phyloP scores from a whole-genome alignment of 768 basidiomycete genomes.

The Panaeolus cyanescens region DNA sequence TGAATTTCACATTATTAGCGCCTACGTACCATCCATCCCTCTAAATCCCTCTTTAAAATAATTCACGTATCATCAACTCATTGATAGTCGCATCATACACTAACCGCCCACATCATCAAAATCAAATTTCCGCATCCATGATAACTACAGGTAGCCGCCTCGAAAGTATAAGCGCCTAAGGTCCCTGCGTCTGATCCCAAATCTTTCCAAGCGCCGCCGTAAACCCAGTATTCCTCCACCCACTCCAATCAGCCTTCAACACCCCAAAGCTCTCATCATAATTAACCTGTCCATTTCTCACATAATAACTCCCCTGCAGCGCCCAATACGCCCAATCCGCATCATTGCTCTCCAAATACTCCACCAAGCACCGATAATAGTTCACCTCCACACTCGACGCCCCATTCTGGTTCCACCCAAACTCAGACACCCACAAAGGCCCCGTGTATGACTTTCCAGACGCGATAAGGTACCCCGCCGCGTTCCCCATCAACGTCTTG shows the following conservation, averaged over 20 bases:
- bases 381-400: conserved; percentile 8
- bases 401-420: conserved; percentile 13
- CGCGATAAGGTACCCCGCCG: conserved; percentile 13
- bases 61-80: no score
- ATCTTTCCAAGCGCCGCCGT: conserved; percentile 4
- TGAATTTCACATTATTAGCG: no score
- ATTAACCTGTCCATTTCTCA: conserved; percentile 13
- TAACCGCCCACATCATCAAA: no score
- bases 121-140: no score
- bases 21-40: no score
- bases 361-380: conserved; percentile 13
- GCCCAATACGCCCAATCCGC: conserved; percentile 22
- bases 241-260: conserved; percentile 18
- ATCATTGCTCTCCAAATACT: conserved; percentile 19
- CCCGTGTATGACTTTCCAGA: conserved; percentile 15
- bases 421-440: conserved; percentile 17
- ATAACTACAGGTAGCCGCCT: no score
- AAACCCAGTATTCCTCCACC: conserved; percentile 14
- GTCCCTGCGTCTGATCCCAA: neutral
- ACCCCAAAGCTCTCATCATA: conserved; percentile 18
- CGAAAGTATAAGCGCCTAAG: no score
- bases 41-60: no score
- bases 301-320: conserved; percentile 19
- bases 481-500: conserved; percentile 15
- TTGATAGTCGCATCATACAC: no score